Base-by-base conservation (phyloP, 2,329 filamentous ascomycete species). In the Cryphonectria radicalis region DNA sequence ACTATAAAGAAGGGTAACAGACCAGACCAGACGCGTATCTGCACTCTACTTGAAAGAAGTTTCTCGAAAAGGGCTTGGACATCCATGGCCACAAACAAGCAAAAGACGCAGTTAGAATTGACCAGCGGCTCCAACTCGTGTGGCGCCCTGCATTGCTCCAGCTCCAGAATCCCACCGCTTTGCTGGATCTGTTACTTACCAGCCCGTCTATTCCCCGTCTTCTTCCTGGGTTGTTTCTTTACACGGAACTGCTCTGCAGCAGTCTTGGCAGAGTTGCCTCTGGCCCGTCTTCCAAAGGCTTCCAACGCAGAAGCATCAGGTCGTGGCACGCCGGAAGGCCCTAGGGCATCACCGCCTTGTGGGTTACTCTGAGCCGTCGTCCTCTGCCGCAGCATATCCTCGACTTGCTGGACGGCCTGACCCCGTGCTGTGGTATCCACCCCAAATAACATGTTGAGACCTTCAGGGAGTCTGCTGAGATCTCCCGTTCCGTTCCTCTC, bases 361-460 rank as follows among this genome's bases (percentile, higher is more conserved):
- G 42, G 57, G 25, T 25, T 32, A 10, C 13, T 53, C 42, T 37
- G 50, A 25, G 25, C 59, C 42, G 60, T 17, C 28, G 40, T 53
- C 3, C 57, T 50, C 17, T 69, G 66, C 67, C 70, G 65, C 42
- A 71, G n/a, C 28, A 71, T 37, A 13, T 19, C 42, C 55, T 71
- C 70, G 13, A 71, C 1, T 19, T 65, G 43, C 67, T 71, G 70
- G 7, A 57, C 11, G 3, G 63, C 70, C 42, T 60, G 13, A 43
- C 63, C 50, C 13, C 35, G 35, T 25, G 10, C 22, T 28, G 60
- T 37, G 35, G n/a, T n/a, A n/a, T 63, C 40, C n/a, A 25, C 5
- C 1, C 60, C 60, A n/a, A 63, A 63, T 3, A 63, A 17, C 19
- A 25, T 37, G 10, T 42, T 10, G 22, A 43, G 10, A n/a, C 4